Conservation (phyloP, 2,329 filamentous ascomycete species). For the Thermomyces lanuginosus region DNA sequence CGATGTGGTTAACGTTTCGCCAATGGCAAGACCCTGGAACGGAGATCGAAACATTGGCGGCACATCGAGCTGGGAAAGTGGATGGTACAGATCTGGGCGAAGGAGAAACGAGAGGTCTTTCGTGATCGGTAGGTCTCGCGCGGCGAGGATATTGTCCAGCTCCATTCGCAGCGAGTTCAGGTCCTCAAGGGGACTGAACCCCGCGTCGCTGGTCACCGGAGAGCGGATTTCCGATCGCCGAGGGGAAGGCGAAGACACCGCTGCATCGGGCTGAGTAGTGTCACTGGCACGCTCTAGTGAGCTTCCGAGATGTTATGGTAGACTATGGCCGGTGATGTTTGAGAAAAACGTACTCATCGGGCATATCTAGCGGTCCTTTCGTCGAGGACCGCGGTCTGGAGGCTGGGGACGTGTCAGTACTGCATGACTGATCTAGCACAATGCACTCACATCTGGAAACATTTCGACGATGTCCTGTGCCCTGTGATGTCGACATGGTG, state of each 20-base stretch:
- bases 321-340: too few relatives aligned
- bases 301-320: too few relatives aligned
- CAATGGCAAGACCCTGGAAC: constrained; percentile 44
- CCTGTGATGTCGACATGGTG: constrained; percentile 12
- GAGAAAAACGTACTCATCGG: constrained; percentile 52
- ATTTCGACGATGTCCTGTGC: constrained; percentile 19
- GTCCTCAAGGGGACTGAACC: constrained; percentile 19
- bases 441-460: constrained; percentile 16
- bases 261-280: constrained; percentile 9
- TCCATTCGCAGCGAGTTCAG: constrained; percentile 7
- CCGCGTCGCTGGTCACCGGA: constrained; percentile 9
- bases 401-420: constrained; percentile 13
- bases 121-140: constrained; percentile 23
- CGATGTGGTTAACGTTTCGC: constrained; percentile 35
- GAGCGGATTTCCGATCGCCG: constrained; percentile 7
- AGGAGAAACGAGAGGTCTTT: constrained; percentile 72
- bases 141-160: constrained; percentile 11
- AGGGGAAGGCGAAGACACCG: constrained; percentile 7
- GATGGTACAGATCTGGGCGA: constrained; percentile 67
- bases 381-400: constrained; percentile 38
- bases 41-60: constrained; percentile 53
- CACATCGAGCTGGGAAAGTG: constrained; percentile 47
- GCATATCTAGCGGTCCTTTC: constrained; percentile 57
- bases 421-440: constrained; percentile 2
- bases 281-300: too few relatives aligned